phyloP scores from a whole-genome alignment of 176 grass and related monocot species.

The Juncus inflexus region DNA sequence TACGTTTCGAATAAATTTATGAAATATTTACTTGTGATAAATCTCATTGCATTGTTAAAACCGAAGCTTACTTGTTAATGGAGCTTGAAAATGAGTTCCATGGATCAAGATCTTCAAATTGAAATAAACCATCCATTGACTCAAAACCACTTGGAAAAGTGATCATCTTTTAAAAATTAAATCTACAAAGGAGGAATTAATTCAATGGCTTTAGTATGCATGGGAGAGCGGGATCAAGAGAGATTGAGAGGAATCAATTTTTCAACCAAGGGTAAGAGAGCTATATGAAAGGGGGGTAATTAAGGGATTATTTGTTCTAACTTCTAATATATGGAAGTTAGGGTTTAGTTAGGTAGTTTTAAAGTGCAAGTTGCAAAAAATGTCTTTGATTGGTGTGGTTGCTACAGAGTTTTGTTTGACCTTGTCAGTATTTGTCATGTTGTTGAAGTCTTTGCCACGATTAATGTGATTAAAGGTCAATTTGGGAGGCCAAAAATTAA shows the following conservation, averaged over 20 bases:
- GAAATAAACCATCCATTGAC: constrained; percentile 21
- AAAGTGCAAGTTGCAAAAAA: not conserved
- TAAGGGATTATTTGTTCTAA: too few relatives aligned
- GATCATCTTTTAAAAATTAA: constrained; percentile 7
- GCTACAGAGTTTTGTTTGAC: not conserved
- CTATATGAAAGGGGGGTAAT: too few relatives aligned
- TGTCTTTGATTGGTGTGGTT: constrained; percentile 8
- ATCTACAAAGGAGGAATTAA: too few relatives aligned
- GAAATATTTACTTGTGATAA: not conserved
- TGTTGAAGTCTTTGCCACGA: constrained; percentile 24
- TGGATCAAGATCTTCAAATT: constrained; percentile 28
- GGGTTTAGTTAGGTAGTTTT: too few relatives aligned
- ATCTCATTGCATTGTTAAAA: not conserved
- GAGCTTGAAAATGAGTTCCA: constrained; percentile 6
- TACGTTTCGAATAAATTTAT: not conserved
- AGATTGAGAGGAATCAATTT: not conserved
- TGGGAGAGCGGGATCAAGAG: not conserved
- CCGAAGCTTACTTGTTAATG: constrained; percentile 20
- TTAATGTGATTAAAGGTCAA: constrained; percentile 6
- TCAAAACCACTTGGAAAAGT: constrained; percentile 13
- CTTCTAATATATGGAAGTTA: too few relatives aligned
- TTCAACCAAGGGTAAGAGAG: not conserved
- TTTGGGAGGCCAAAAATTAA: constrained; percentile 20
- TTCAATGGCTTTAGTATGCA: not conserved
- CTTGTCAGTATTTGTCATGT: too few relatives aligned